Base-by-base conservation (phyloP, 2,329 filamentous ascomycete genomes). In the Diaporthe batatas region DNA sequence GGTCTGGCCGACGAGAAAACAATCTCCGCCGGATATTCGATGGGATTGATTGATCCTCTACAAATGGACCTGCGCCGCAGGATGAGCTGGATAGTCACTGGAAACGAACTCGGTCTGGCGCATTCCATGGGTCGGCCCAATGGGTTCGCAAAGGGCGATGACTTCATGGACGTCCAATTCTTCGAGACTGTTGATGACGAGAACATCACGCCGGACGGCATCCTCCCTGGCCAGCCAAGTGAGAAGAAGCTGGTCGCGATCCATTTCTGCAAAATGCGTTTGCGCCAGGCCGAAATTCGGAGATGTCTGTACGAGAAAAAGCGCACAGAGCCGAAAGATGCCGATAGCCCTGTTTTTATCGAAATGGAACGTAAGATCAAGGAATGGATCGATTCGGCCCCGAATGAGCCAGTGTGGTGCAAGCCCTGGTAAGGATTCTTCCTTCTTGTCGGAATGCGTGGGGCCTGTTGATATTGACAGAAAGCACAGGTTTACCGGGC, bases 211-310 rank as follows among this genome's bases (percentile, higher is more conserved):
- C 86, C 90, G 2, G 86, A 92, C 44, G 95, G 94, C 3, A 92
- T 98, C 72, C 84, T 91, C 29, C 88, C 91, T 0, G 93, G 92
- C 0, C 92, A 92, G 6, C 87, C 90, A 1, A 94, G 93, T 49
- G 88, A 95, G 76, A 94, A 93, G 79, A 99, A 99, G 81, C 90
- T 94, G 77, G 91, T 97, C 34, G 92, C 94, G 2, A 95, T 98
- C 74, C 96, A 99, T 80, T 96, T 97, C 78, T 95, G 95, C 85
- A 96, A 94, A 79, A 97, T 98, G 94, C 89, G 94, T 71, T 83
- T 97, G 72, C 85, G 95, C 16, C 95, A 98, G 80, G 90, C 95
- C 18, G 96, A 98, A 82, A 96, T 98, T 55, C 89, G 95, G 72
- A 90, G 95, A 72, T 92, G 91, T 8, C 85, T 98, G 0, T 98